phyloP scores from a whole-genome alignment of 345 rosid genomes.

The Lumnitzera racemosa region DNA sequence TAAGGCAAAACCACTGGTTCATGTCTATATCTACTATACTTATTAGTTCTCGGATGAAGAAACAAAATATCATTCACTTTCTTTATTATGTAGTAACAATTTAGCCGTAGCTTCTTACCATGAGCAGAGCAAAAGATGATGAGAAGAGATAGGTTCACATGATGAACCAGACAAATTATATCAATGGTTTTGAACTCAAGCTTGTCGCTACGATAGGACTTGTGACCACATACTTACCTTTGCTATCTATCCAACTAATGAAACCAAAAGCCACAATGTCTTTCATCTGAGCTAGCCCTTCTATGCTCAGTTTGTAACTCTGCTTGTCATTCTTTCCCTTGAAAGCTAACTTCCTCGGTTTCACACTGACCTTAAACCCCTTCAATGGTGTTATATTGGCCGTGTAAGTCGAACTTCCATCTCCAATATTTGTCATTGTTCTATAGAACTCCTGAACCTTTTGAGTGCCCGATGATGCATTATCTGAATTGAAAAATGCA shows the following conservation, averaged over 20 bases:
- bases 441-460: constrained; percentile 24
- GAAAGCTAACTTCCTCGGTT: constrained; percentile 35
- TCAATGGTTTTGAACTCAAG: not conserved
- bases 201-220: constrained; percentile 42
- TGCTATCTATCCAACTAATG: constrained; percentile 39
- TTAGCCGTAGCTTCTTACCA: not conserved
- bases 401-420: constrained; percentile 19
- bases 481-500: constrained; percentile 18
- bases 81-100: no score
- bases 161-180: not conserved
- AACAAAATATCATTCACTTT: no score
- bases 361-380: constrained; percentile 24
- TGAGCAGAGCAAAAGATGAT: no score
- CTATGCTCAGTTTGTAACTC: constrained; percentile 29
- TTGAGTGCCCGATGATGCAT: not conserved
- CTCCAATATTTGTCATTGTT: constrained; percentile 52
- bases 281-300: constrained; percentile 17
- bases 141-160: not conserved
- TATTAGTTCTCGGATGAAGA: no score
- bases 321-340: constrained; percentile 30
- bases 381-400: constrained; percentile 20
- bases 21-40: no score
- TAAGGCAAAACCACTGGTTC: no score
- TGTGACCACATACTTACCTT: constrained; percentile 26
- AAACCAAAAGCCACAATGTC: constrained; percentile 23